Percentiles rank a stretch among this genome's conserved stretches.
Conservation (phyloP, 139 green algal species). For the Chloropicon primus region DNA sequence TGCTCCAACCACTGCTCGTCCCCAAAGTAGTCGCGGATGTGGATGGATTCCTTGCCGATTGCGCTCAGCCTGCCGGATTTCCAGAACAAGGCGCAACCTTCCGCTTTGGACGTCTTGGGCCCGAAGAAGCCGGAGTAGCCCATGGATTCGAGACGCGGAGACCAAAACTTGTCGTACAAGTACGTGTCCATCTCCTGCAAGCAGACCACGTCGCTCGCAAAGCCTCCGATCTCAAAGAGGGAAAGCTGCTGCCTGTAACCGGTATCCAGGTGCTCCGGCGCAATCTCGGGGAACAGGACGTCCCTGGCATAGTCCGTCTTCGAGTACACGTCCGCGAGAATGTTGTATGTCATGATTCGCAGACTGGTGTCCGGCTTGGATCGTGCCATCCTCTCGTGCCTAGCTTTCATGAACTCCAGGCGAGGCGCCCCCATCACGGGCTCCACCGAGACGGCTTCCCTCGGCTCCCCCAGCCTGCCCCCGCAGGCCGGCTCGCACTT, state of each 20-base stretch:
- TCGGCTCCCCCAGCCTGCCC: neutral
- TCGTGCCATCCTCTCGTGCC: neutral
- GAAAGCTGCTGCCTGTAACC: constrained; percentile 66
- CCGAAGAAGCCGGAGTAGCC: neutral
- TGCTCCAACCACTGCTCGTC: neutral
- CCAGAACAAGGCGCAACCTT: neutral
- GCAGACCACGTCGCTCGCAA: constrained; percentile 41
- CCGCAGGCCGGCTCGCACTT: neutral
- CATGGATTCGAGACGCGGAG: neutral
- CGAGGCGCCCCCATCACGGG: neutral
- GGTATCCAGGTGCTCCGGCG: constrained; percentile 40
- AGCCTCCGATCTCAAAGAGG: constrained; percentile 56
- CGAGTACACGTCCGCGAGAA: constrained; percentile 83
- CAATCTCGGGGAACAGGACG: constrained; percentile 57
- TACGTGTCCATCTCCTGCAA: constrained; percentile 1
- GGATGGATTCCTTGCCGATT: neutral
- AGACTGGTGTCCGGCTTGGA: constrained; percentile 21
- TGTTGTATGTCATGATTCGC: constrained; percentile 79
- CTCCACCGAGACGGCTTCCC: neutral
- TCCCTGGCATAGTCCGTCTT: constrained; percentile 44
- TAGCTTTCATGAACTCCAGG: neutral
- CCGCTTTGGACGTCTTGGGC: neutral
- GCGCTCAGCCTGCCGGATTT: neutral
- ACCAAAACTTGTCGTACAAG: neutral
- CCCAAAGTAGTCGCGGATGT: neutral